Conservation (phyloP, 768 basidiomycete genomes). For the Trametopsis cervina region DNA sequence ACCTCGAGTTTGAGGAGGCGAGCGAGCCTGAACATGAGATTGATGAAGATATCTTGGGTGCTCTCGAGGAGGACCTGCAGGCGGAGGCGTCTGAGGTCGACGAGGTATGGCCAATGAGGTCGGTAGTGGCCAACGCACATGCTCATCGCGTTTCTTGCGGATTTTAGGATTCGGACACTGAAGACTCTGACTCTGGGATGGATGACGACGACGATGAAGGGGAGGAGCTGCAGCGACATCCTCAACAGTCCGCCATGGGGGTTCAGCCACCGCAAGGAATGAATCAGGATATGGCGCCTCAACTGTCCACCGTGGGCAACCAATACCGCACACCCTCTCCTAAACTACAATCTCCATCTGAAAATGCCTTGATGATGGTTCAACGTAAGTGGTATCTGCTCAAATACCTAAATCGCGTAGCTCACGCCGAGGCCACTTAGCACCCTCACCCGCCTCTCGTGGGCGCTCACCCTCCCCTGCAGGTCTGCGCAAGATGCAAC, state of each 20-base stretch:
- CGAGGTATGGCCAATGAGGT: conserved; percentile 42
- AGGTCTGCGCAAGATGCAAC: conserved; percentile 39
- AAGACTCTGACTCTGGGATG: conserved; percentile 51
- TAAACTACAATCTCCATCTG: neutral
- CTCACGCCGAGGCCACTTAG: no score
- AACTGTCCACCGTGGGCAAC: no score
- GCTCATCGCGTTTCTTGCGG: neutral
- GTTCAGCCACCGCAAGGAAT: no score
- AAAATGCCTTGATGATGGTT: conserved; percentile 1
- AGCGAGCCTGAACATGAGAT: conserved; percentile 45
- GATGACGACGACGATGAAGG: conserved; percentile 27
- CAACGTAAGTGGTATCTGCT: no score
- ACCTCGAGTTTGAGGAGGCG: conserved; percentile 43
- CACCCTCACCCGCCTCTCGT: conserved; percentile 29
- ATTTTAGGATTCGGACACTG: conserved; percentile 47
- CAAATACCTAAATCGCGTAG: no score
- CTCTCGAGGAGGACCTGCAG: conserved; percentile 39
- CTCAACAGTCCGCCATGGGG: conserved; percentile 13
- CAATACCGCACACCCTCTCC: neutral
- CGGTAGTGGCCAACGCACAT: conserved; percentile 8
- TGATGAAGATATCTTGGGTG: conserved; percentile 57
- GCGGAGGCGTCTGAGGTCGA: conserved; percentile 58
- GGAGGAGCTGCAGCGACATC: conserved; percentile 32
- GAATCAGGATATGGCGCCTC: no score
- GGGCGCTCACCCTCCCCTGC: conserved; percentile 49